Evolutionary conservation across 1,139 yeast species (phyloP), one percentile per base, ranked within the genome.

Genomic region (Blastobotrys aristatus): DNA sequence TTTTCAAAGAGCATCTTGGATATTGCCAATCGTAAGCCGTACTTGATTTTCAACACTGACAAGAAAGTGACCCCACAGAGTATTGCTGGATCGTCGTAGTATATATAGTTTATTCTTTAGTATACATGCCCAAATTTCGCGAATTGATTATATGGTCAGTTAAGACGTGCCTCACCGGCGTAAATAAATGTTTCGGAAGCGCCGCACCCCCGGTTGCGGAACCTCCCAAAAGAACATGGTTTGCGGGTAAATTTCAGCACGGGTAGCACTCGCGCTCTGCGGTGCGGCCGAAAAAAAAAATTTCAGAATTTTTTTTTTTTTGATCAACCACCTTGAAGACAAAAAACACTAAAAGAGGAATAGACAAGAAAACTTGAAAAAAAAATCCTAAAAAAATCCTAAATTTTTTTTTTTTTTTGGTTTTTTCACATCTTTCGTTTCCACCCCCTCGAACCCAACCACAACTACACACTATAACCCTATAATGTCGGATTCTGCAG

Each of bases 1-100:
- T 87, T 88, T 66, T 96, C 92, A 11, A 84, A 84, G 63, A 83
- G 95, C 0, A 81, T 88, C 10, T 63, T 88, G 45, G 82, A 87
- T 59, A 69, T 88, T 55, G 92, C 94, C 0, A 69, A 74, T 49
- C 69, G 85, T 40, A 86, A 84, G 60, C 95, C 95, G 0, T 79
- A 84, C 59, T 67, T 87, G 57, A 75, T 87, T 16, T 82, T 84
- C 61, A 77, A 76, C 30, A 38, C 18, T 22, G 35, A 43, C 31
- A 22, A 43, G 24, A 29, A 31, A 21, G 11, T 46, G 18, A 46
- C 43, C 2, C 30, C 33, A 29, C 17, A 31, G 3, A 29, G 26
- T 13, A 47, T 42, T 24, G 45, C 16, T 14, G 5, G 5, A 4
- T 3, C 14, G 17, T 30, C 14, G 33, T 30, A 30, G n/a, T 26